Conservation (phyloP, 2,329 filamentous ascomycete species). For the Penicillium sp. region DNA sequence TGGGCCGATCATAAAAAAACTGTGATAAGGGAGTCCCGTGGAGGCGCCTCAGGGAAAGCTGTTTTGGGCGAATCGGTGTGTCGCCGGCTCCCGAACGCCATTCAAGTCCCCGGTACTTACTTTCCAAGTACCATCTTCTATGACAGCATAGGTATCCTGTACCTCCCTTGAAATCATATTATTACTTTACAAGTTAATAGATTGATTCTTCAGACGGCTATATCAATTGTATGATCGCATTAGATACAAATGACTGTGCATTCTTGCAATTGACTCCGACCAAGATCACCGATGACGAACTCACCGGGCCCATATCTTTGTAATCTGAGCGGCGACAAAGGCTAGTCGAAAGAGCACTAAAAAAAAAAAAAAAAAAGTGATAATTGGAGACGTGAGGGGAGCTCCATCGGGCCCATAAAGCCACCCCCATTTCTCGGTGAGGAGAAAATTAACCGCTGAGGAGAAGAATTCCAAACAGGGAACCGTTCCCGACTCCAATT, state of each 20-base stretch:
- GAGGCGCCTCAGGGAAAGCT: conserved; percentile 12
- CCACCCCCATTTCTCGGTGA: conserved; percentile 13
- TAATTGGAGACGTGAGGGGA: conserved; percentile 26
- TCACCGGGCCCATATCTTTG: not conserved
- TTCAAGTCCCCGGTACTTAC: not conserved
- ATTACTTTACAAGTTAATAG: too few relatives aligned
- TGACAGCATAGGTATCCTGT: not conserved
- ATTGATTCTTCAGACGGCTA: not conserved
- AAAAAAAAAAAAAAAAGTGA: conserved; percentile 3
- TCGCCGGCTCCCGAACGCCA: conserved; percentile 9
- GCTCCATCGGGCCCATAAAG: not conserved
- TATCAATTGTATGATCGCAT: not conserved
- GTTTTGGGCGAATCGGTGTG: conserved; percentile 40
- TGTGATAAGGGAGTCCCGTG: conserved; percentile 16
- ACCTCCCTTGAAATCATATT: not conserved
- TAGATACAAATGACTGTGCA: not conserved
- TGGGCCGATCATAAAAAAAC: conserved; percentile 17
- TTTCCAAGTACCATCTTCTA: not conserved
- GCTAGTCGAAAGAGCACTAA: not conserved
- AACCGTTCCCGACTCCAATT: not conserved
- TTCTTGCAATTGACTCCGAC: not conserved
- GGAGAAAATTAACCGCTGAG: conserved; percentile 25
- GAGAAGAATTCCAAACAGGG: conserved; percentile 6
- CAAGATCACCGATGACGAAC: not conserved
- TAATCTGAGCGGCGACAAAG: not conserved